Evolutionary conservation across 108 stramenopile genomes (phyloP), one percentile per base, ranked within the genome.

Genomic region (Cyclostephanos invisitatus): DNA sequence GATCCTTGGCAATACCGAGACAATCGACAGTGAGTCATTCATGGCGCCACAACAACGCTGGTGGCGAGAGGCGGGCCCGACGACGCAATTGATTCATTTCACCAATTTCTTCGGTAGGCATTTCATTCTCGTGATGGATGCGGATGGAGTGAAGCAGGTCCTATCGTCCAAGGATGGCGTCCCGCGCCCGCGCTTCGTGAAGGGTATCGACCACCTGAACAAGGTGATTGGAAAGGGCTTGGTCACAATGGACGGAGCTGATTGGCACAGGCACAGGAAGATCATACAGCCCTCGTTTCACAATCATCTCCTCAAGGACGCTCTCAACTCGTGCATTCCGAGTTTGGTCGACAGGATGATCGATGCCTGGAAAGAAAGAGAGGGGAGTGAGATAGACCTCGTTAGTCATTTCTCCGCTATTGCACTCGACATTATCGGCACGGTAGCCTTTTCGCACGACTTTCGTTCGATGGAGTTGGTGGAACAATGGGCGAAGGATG

Each of bases 261-360:
- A 75, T n/a, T 89, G 86, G 86, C 73, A 68, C 28, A 75, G 86
- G 14, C 88, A 89, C 62, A 72, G 88, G 32, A 66, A 79, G 60
- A 89, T 89, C 7, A 78, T 86, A 53, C 88, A 89, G 35, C 86
- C 88, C 4, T 73, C 84, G 20, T 89, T 89, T 68, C 48, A 73
- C 29, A 73, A 64, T 5, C 27, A 62, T 17, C 47, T 78, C 25
- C 53, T 86, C 0, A 80, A 75, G 64, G 80, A 84, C 42, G 44
- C 67, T 10, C 59, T 89, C 48, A 68, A 76, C 21, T 35, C 75
- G n/a, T 44, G 29, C 42, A 66, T 85, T 21, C 85, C 86, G 7
- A 46, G 38, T 8, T 42, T 75, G 10, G 62, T 75, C 10, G 22
- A 57, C 0, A 58, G 37, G 20, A 68, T 89, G 20, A 64, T 86